Percentiles rank a stretch among this genome's conserved stretches.
Conservation (phyloP, 192 early-diverging fungal species). For the Entomortierella beljakovae region DNA sequence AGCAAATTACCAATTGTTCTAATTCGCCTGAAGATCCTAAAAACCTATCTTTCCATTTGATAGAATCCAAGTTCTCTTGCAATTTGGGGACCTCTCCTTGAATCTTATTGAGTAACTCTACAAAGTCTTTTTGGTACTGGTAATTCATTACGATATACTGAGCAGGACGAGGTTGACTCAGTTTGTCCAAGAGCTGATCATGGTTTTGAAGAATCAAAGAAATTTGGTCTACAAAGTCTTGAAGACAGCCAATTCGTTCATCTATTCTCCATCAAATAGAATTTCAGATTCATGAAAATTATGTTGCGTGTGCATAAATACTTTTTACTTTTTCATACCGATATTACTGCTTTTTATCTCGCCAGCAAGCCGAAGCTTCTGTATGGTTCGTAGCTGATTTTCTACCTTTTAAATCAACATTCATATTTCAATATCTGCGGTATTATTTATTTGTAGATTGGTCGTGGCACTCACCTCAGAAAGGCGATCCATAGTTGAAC, state of each 20-base stretch:
- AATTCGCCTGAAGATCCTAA: background rate
- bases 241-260: constrained; percentile 10
- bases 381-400: constrained; percentile 1
- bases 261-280: background rate
- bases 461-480: constrained; percentile 1
- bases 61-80: background rate
- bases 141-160: background rate
- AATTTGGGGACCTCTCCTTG: constrained; percentile 7
- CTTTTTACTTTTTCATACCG: background rate
- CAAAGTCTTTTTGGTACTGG: constrained; percentile 14
- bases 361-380: constrained; percentile 2
- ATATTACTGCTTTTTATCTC: background rate
- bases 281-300: background rate
- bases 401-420: constrained; percentile 3
- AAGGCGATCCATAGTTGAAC: background rate
- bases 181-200: constrained; percentile 1
- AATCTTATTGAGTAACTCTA: constrained; percentile 6
- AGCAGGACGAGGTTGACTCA: background rate
- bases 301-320: background rate
- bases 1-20: background rate
- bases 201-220: background rate
- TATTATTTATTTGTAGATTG: background rate
- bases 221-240: constrained; percentile 1
- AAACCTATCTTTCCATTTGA: background rate
- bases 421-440: background rate